Evolutionary conservation across 352 stramenopile genomes (phyloP), one percentile per base, ranked within the genome.

Genomic region (Blastocystis sp.): DNA sequence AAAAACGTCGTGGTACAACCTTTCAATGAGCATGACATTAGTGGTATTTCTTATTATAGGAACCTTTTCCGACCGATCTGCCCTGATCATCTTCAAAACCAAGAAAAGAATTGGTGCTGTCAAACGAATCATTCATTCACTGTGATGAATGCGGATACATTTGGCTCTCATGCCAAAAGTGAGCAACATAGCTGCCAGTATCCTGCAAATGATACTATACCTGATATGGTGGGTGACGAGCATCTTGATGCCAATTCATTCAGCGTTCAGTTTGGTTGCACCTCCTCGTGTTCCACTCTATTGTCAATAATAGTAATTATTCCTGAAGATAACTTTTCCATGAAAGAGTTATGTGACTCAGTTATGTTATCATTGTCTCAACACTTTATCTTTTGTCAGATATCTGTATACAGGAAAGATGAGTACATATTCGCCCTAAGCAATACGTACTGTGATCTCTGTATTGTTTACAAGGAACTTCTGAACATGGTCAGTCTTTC

Each of bases 381-480:
- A 4, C 66, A 66, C 51, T 83, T 54, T 65, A 66, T 61, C 37
- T 83, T 83, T 43, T 83, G 71, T 37, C 46, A 43, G 6, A 65
- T 83, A n/a, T 83, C 71, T 9, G 71, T 66, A 32, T 46, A 67
- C 51, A 29, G 39, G 2, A 65, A 43, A 63, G 46, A 83, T 43
- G 71, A 83, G 24, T 59, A 42, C 51, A 67, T 54, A 27, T 83
- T 57, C 66, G 51, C 66, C n/a, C n/a, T 83, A 24, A 49, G 58
- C 24, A 83, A 83, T 56, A 66, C 51, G 19, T 66, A 83, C 37
- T 83, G 71, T 83, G 71, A 83, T 43, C 24, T 83, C 11, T 83
- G 71, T 46, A 83, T 83, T 29, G 71, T 66, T 27, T 63, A 35
- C 11, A 83, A 27, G 29, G 27, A 63, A 29, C 27, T 65, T 27